Percentiles rank a stretch among this genome's conserved stretches.
Conservation (phyloP, 2,329 filamentous ascomycete species). For the Dissoconium aciculare region DNA sequence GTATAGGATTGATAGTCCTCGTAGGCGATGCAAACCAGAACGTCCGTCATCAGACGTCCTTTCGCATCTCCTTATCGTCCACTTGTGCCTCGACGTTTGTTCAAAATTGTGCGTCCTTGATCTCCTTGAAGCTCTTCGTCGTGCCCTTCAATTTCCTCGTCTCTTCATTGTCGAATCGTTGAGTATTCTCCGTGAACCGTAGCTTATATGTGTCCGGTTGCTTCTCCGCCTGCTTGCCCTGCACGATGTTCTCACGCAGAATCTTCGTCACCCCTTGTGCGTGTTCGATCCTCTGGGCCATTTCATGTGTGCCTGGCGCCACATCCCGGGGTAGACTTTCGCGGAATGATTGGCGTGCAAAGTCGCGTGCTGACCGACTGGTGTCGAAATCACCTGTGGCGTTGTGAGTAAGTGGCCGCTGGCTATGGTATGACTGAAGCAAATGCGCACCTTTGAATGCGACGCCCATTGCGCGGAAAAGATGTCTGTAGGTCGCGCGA, state of each 20-base stretch:
- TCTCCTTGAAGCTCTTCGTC: slow-evolving; percentile 26
- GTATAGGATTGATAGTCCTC: no score
- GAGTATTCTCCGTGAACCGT: slow-evolving; percentile 43
- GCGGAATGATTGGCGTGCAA: slow-evolving; percentile 63
- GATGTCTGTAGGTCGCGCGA: slow-evolving; percentile 60
- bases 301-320: slow-evolving; percentile 43
- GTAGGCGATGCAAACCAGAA: no score
- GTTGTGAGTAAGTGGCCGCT: slow-evolving; percentile 1
- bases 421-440: not conserved
- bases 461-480: slow-evolving; percentile 65
- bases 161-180: slow-evolving; percentile 84
- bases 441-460: slow-evolving; percentile 59
- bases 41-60: no score
- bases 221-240: slow-evolving; percentile 39
- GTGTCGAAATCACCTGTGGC: slow-evolving; percentile 54
- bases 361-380: slow-evolving; percentile 52
- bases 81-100: no score
- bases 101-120: slow-evolving; percentile 22
- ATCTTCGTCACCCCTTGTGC: slow-evolving; percentile 72
- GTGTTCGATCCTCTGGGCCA: slow-evolving; percentile 53
- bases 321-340: no score
- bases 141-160: slow-evolving; percentile 48
- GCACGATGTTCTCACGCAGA: slow-evolving; percentile 71
- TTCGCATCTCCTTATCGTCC: no score
- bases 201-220: slow-evolving; percentile 74